Conservation (phyloP, 345 rosid genomes). For the Eucalyptus tenuipes region DNA sequence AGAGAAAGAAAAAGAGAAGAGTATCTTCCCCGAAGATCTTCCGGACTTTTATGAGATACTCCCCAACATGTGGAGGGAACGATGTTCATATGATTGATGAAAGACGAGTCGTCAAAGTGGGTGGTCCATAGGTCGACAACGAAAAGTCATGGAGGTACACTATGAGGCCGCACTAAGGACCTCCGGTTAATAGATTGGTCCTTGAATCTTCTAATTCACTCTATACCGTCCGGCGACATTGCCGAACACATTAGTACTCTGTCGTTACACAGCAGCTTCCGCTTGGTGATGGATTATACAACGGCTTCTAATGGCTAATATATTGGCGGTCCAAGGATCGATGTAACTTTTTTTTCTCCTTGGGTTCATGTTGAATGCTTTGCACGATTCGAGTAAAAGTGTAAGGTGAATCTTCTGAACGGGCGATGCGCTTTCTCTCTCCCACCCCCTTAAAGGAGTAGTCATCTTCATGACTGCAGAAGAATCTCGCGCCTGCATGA, state of each 20-base stretch:
- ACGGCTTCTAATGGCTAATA: neutral
- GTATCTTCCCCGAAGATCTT: neutral
- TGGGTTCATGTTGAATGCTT: neutral
- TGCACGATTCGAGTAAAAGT: neutral
- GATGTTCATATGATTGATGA: neutral
- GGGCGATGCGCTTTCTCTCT: neutral
- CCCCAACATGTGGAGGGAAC: neutral
- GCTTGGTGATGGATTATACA: neutral
- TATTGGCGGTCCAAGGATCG: neutral
- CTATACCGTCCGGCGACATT: neutral
- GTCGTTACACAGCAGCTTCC: neutral
- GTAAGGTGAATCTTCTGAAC: neutral
- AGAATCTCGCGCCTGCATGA: constrained; percentile 20
- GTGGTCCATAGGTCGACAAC: neutral
- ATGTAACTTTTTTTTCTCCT: neutral
- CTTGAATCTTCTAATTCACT: neutral
- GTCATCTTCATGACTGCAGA: neutral
- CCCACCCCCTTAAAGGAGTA: neutral
- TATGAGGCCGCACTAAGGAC: neutral
- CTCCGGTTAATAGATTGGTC: neutral
- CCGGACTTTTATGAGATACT: neutral
- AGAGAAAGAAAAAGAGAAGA: neutral
- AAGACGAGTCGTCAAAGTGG: neutral
- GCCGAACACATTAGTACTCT: neutral
- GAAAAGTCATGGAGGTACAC: neutral